Conservation (phyloP, 441 rosid genomes). For the Viola pubescens region DNA sequence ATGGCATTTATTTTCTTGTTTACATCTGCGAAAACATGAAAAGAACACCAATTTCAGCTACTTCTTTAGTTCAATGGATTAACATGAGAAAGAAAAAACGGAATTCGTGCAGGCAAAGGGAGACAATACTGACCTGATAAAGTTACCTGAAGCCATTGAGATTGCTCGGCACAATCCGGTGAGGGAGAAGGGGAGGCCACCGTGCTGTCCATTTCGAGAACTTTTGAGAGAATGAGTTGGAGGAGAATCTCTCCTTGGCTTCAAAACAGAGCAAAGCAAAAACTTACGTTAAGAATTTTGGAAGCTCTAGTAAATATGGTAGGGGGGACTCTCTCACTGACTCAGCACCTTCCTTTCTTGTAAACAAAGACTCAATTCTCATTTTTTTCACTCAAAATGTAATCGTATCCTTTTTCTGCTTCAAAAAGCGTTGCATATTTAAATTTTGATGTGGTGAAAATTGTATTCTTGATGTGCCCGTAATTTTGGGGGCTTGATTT, state of each 20-base stretch:
- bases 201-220: constrained; percentile 20
- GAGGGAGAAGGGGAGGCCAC: constrained; percentile 9
- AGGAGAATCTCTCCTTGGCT: constrained; percentile 2
- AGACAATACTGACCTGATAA: constrained; percentile 24
- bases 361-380: too few species aligned
- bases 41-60: neutral
- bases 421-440: too few species aligned
- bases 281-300: constrained; percentile 9
- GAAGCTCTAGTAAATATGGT: neutral
- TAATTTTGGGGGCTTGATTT: too few species aligned
- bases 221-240: neutral
- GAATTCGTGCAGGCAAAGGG: neutral
- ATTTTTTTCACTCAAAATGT: too few species aligned
- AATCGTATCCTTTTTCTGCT: too few species aligned
- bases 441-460: too few species aligned
- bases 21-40: constrained; percentile 27
- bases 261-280: constrained; percentile 8
- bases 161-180: constrained; percentile 9
- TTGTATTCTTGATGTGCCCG: too few species aligned
- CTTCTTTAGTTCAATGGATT: neutral
- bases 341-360: too few species aligned
- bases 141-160: constrained; percentile 27
- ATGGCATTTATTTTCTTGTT: constrained; percentile 26
- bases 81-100: neutral
- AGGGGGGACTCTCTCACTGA: too few species aligned